phyloP scores from a whole-genome alignment of 2,329 filamentous ascomycete genomes.

The Xylariaceae sp. region DNA sequence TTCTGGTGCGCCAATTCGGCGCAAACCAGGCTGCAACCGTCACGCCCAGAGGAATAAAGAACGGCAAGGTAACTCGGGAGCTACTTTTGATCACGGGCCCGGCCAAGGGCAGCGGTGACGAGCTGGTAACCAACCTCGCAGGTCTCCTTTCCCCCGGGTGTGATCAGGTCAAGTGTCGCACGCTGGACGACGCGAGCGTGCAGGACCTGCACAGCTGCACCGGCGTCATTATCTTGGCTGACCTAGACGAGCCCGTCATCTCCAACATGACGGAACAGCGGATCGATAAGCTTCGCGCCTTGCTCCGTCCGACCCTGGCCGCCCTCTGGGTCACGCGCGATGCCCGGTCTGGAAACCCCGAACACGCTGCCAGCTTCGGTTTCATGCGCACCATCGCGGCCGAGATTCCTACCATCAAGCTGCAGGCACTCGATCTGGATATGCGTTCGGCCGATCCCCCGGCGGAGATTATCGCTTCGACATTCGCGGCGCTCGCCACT shows the following conservation, averaged over 20 bases:
- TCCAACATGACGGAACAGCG: conserved; percentile 29
- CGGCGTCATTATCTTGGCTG: conserved; percentile 32
- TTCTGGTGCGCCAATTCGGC: conserved; percentile 35
- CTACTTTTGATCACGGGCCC: conserved; percentile 32
- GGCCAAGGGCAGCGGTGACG: conserved; percentile 3
- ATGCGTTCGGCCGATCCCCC: conserved; percentile 2
- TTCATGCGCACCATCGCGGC: conserved; percentile 29
- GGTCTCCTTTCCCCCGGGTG: conserved; percentile 22
- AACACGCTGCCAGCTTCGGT: conserved; percentile 27
- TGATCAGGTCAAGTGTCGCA: conserved; percentile 13
- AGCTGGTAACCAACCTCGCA: conserved; percentile 19
- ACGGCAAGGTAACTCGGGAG: conserved; percentile 16
- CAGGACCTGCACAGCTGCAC: conserved; percentile 23
- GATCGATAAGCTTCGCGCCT: conserved; percentile 24
- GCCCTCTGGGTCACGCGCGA: conserved; percentile 26
- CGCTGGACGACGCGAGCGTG: conserved; percentile 26
- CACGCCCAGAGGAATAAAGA: background rate
- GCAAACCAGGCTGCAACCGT: conserved; percentile 19
- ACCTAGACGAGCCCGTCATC: conserved; percentile 33
- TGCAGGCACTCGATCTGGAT: conserved; percentile 28
- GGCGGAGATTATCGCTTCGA: conserved; percentile 14
- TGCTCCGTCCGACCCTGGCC: conserved; percentile 21
- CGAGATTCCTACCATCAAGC: conserved; percentile 24
- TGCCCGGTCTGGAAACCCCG: conserved; percentile 19
- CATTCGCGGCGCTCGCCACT: conserved; percentile 15